Conservation (phyloP, 441 rosid species). For the Lepidium campestre region DNA sequence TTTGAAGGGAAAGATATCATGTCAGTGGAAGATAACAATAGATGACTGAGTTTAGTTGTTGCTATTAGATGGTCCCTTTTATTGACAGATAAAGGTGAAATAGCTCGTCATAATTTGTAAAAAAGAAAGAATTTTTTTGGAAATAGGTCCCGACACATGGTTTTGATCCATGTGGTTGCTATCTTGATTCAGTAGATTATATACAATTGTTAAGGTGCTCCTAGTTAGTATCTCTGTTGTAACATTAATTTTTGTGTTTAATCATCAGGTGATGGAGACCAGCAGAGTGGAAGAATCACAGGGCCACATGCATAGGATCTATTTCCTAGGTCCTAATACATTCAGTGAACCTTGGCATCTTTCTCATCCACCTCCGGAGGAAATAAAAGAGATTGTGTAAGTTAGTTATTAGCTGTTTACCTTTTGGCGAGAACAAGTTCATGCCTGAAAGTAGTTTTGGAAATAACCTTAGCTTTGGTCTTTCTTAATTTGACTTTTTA, state of each 20-base stretch:
- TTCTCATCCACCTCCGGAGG: constrained; percentile 72
- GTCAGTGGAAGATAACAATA: neutral
- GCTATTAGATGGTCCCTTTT: neutral
- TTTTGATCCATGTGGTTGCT: neutral
- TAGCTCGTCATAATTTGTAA: neutral
- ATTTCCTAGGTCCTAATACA: constrained; percentile 85
- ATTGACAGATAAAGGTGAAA: neutral
- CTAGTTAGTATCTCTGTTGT: neutral
- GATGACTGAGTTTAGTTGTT: neutral
- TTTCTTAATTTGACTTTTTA: constrained; percentile 7
- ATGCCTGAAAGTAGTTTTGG: neutral
- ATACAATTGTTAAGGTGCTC: neutral
- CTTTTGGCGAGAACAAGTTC: neutral
- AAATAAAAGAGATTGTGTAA: constrained; percentile 79
- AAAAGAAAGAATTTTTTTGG: neutral
- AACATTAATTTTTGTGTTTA: neutral
- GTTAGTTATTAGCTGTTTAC: constrained; percentile 18
- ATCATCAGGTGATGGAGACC: constrained; percentile 61
- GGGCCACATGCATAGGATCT: constrained; percentile 83
- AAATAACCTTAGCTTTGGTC: neutral
- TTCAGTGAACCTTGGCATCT: constrained; percentile 90
- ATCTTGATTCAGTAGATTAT: neutral
- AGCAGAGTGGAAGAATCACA: constrained; percentile 81
- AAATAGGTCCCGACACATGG: neutral
- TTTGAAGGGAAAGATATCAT: neutral